phyloP scores from a whole-genome alignment of 1,284 basidiomycete species.

The Mrakiaceae sp. region DNA sequence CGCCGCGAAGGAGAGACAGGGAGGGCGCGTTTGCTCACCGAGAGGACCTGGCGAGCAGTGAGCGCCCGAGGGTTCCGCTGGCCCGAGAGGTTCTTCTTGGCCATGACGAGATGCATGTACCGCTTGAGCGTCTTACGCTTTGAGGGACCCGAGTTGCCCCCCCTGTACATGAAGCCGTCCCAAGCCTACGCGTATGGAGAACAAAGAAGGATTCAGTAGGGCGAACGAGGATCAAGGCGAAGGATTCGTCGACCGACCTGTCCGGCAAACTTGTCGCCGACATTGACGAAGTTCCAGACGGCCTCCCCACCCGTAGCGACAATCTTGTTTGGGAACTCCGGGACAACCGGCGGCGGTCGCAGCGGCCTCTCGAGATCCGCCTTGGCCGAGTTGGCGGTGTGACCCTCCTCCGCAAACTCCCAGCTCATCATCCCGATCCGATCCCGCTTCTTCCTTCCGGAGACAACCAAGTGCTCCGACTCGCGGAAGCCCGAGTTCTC shows the following conservation, averaged over 20 bases:
- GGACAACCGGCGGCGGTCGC: conserved; percentile 9
- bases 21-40: too few relatives aligned
- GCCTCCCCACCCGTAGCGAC: background rate
- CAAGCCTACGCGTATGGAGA: background rate
- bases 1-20: too few relatives aligned
- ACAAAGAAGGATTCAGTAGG: too few relatives aligned
- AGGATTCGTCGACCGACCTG: background rate
- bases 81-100: too few relatives aligned
- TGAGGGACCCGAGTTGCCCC: background rate
- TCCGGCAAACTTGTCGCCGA: conserved; percentile 16
- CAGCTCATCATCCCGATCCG: conserved; percentile 4
- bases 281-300: conserved; percentile 14
- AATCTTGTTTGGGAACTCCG: conserved; percentile 6
- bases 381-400: conserved; percentile 2
- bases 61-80: too few relatives aligned
- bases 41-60: too few relatives aligned
- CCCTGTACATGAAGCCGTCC: background rate
- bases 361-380: conserved; percentile 14
- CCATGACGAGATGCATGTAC: too few relatives aligned
- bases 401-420: conserved; percentile 15
- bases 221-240: too few relatives aligned
- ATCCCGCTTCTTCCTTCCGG: too few relatives aligned
- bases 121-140: too few relatives aligned
- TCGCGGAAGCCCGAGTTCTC: conserved; percentile 12
- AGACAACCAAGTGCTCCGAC: background rate